Base-by-base conservation (phyloP, 2,329 filamentous ascomycete species). In the Aspergillus puulaauensis region DNA sequence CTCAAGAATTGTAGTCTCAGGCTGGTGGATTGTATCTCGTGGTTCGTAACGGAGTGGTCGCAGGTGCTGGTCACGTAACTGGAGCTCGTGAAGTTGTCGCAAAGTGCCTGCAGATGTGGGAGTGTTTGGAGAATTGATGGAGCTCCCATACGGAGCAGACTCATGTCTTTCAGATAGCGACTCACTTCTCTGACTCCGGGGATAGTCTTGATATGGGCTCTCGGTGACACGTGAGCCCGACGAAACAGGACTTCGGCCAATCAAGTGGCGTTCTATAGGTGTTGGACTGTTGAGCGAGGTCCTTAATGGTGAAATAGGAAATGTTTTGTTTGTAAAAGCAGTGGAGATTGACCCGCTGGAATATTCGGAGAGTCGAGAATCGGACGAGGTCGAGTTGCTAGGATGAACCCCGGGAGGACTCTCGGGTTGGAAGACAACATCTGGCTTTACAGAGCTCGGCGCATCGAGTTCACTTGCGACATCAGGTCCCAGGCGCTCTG, bases 21-120 rank as follows among this genome's bases (percentile, higher is more conserved):
- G 68, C 43, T 51, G 63, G 37, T 72, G 69, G 7, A 61, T 40
- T 33, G 62, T 56, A 23, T 67, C 64, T 43, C 67, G 68, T 5
- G 63, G 66, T 48, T 66, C 69, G 52, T 66, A 69, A 11, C 68
- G 59, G 19, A 72, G 57, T 9, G 69, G 68, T 24, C 65, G 66
- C 4, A 62, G 57, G 12, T 64, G 52, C 24, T 68, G 64, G 19
- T 71, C 70, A 17, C 64, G 59, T 9, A 67, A 43, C 35, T 62
- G 63, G 15, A 67, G 56, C 27, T 66, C 64, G 9, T 62, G 64
- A 12, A 71, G 56, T 14, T 69, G 63, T 27, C 69, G 58, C 64
- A 70, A 69, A n/a, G 65, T 65, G 37, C 59, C 64, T n/a, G 44
- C 31, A 35, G 56, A 46, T 21, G 63, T 64, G 11, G 66, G 61